These are phyloP conservation scores for Trichophyton schoenleinii DNA, from an alignment of 2,329 filamentous ascomycete species.

Conservation along the genomic window DNA sequence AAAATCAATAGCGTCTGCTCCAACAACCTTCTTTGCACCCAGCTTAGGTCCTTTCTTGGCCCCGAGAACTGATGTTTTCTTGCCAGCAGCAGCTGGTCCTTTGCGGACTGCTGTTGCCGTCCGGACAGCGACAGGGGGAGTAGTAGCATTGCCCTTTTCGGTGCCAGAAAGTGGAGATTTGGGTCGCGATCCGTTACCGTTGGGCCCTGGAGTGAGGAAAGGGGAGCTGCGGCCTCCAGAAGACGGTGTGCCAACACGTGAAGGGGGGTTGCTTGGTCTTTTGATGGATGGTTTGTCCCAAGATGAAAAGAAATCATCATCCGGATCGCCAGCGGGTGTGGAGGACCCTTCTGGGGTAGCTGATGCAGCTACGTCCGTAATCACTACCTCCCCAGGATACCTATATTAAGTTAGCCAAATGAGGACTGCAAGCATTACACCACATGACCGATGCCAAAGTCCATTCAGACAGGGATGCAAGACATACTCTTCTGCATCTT, in stretches of 20 bases:
- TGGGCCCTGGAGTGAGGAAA: slow-evolving; percentile 61
- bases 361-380: slow-evolving; percentile 57
- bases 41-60: slow-evolving; percentile 74
- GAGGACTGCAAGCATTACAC: not conserved
- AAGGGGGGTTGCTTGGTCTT: slow-evolving; percentile 84
- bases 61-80: slow-evolving; percentile 74
- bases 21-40: slow-evolving; percentile 78
- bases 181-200: slow-evolving; percentile 61
- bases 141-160: slow-evolving; percentile 40
- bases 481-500: slow-evolving; percentile 71
- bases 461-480: not conserved
- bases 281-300: slow-evolving; percentile 99
- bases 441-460: not conserved
- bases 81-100: slow-evolving; percentile 48
- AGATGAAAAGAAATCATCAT: slow-evolving; percentile 95
- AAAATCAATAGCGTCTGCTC: slow-evolving; percentile 72
- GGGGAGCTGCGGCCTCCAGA: slow-evolving; percentile 78
- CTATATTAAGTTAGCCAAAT: slow-evolving; percentile 35
- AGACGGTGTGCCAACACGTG: slow-evolving; percentile 75
- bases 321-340: slow-evolving; percentile 68
- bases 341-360: slow-evolving; percentile 50
- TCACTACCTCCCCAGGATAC: slow-evolving; percentile 71
- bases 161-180: slow-evolving; percentile 63
- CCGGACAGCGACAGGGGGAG: slow-evolving; percentile 53
- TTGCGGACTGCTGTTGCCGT: slow-evolving; percentile 75